Evolutionary conservation across 1,284 basidiomycete species (phyloP).

Genomic region (Ustilago sp.): DNA sequence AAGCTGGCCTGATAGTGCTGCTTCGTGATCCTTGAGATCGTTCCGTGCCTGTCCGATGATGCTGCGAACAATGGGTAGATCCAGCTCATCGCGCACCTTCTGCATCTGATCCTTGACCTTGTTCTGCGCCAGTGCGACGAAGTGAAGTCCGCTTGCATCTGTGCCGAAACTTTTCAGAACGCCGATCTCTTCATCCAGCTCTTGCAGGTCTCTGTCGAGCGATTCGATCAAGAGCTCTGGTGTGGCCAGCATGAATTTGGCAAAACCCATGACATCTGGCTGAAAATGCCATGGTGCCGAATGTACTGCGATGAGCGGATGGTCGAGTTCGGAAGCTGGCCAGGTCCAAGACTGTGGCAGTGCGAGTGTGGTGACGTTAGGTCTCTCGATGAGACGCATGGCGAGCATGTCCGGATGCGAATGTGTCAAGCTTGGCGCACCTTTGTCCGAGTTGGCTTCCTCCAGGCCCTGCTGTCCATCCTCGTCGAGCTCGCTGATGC

Average conservation of each 20-base stretch:
- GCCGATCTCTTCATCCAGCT: constrained; percentile 76
- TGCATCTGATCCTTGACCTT: constrained; percentile 65
- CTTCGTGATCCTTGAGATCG: constrained; percentile 73
- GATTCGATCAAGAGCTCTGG: constrained; percentile 80
- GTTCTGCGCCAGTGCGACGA: constrained; percentile 78
- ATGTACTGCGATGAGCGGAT: constrained; percentile 81
- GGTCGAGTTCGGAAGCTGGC: constrained; percentile 73
- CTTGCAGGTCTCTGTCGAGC: constrained; percentile 80
- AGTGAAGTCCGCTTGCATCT: constrained; percentile 82
- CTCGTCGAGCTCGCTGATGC: constrained; percentile 28
- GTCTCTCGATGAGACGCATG: constrained; percentile 89
- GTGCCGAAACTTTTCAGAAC: constrained; percentile 72
- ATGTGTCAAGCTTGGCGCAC: constrained; percentile 29
- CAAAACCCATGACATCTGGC: constrained; percentile 87
- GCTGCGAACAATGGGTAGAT: constrained; percentile 55
- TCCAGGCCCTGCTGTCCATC: constrained; percentile 10
- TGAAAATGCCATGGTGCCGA: constrained; percentile 95
- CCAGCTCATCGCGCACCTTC: constrained; percentile 56
- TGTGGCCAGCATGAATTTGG: constrained; percentile 96
- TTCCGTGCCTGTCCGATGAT: constrained; percentile 70
- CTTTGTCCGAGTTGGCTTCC: constrained; percentile 11
- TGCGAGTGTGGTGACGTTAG: constrained; percentile 94
- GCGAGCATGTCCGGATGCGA: constrained; percentile 74
- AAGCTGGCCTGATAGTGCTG: constrained; percentile 30
- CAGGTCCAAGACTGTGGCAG: constrained; percentile 90